These are phyloP conservation scores for Cutaneotrichosporon daszewskae DNA, from an alignment of 1,284 basidiomycete genomes.

Conservation along the genomic window DNA sequence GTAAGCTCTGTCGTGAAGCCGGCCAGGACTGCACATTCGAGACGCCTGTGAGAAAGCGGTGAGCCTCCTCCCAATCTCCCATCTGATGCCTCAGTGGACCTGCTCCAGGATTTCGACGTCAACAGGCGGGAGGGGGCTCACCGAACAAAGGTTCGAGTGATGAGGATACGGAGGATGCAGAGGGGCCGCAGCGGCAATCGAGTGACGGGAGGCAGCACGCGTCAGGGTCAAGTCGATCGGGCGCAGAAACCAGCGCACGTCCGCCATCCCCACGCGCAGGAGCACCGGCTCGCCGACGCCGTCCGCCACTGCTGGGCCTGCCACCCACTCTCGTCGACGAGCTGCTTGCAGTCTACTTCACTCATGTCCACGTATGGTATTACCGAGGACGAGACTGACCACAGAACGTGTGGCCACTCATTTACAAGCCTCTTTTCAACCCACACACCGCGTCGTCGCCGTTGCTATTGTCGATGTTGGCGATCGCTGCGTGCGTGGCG, in stretches of 20 bases:
- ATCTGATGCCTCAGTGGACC: slow-evolving; percentile 9
- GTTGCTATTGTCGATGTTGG: slow-evolving; percentile 39
- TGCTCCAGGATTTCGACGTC: slow-evolving; percentile 16
- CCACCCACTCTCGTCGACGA: slow-evolving; percentile 25
- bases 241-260: too few relatives aligned
- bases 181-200: too few relatives aligned
- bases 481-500: slow-evolving; percentile 36
- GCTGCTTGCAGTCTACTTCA: slow-evolving; percentile 36
- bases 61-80: too few relatives aligned
- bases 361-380: slow-evolving; percentile 35
- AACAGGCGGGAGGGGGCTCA: not conserved
- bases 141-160: not conserved
- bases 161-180: too few relatives aligned
- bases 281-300: slow-evolving; percentile 5
- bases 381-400: not conserved
- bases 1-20: slow-evolving; percentile 24
- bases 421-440: slow-evolving; percentile 43
- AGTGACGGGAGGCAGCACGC: too few relatives aligned
- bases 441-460: slow-evolving; percentile 26
- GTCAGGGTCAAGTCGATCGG: too few relatives aligned
- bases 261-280: not conserved
- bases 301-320: slow-evolving; percentile 21
- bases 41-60: slow-evolving; percentile 29
- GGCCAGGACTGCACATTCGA: slow-evolving; percentile 23
- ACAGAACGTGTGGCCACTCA: slow-evolving; percentile 44